These are phyloP conservation scores for Fusarium humuli DNA, from an alignment of 2,329 filamentous ascomycete genomes.

Conservation along the genomic window DNA sequence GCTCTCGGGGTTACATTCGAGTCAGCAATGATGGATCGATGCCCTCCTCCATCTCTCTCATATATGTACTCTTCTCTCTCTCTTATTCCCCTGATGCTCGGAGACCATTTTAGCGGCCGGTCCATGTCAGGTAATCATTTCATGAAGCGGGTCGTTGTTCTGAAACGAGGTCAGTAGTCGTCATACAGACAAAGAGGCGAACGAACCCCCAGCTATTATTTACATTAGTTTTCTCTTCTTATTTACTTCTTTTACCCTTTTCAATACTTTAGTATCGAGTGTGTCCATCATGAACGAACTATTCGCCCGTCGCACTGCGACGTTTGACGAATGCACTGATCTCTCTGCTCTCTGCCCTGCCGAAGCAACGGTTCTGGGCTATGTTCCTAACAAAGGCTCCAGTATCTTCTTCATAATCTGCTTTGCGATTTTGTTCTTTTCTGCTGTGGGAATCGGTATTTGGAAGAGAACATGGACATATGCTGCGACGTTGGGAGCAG, in stretches of 20 bases:
- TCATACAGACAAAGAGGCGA: constrained; percentile 7
- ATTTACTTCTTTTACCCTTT: not conserved
- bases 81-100: not conserved
- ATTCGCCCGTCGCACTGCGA: constrained; percentile 27
- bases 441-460: constrained; percentile 57
- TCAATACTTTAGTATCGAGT: not conserved
- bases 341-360: constrained; percentile 63
- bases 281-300: constrained; percentile 25
- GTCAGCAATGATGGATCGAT: constrained; percentile 12
- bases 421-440: constrained; percentile 60
- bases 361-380: constrained; percentile 64
- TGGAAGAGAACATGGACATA: constrained; percentile 68
- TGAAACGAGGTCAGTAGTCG: constrained; percentile 5
- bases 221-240: not conserved
- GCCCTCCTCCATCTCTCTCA: not conserved
- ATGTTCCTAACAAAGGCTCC: constrained; percentile 66
- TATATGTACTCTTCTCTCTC: not conserved
- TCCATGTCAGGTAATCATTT: not conserved
- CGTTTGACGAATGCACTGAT: constrained; percentile 47
- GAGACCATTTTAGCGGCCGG: not conserved
- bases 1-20: constrained; percentile 1
- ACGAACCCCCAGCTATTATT: not conserved
- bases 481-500: constrained; percentile 60
- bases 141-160: constrained; percentile 9
- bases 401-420: constrained; percentile 65